Conservation (phyloP, 192 early-diverging fungal genomes). For the Gamsiella multidivaricata region DNA sequence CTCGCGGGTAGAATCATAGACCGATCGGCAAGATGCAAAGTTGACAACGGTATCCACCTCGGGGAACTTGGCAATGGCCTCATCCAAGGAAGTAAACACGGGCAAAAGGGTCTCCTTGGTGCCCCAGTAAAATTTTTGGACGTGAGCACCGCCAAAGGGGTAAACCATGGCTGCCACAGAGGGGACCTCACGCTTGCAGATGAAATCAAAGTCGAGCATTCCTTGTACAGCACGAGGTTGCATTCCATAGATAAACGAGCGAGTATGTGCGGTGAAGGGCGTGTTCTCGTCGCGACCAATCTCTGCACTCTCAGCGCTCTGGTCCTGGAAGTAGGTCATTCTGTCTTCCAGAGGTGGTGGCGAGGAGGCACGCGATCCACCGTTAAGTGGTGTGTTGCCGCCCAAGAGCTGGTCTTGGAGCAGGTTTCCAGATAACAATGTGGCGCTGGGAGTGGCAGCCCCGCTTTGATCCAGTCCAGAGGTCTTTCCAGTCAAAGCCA, state of each 20-base stretch:
- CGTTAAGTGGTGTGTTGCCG: slow-evolving; percentile 42
- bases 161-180: slow-evolving; percentile 99
- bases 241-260: slow-evolving; percentile 98
- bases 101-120: slow-evolving; percentile 96
- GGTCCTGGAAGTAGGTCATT: slow-evolving; percentile 61
- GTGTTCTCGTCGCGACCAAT: slow-evolving; percentile 67
- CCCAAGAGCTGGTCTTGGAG: slow-evolving; percentile 71
- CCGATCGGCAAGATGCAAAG: slow-evolving; percentile 97
- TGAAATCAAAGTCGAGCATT: slow-evolving; percentile 99
- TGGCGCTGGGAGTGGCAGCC: slow-evolving; percentile 52
- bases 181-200: slow-evolving; percentile 92
- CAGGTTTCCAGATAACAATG: slow-evolving; percentile 65
- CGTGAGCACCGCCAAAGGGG: slow-evolving; percentile 98
- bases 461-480: slow-evolving; percentile 59
- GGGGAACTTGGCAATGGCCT: slow-evolving; percentile 86
- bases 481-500: slow-evolving; percentile 83
- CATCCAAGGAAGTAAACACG: slow-evolving; percentile 89
- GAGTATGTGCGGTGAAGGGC: slow-evolving; percentile 85
- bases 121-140: slow-evolving; percentile 99
- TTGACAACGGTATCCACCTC: slow-evolving; percentile 96
- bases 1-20: slow-evolving; percentile 92
- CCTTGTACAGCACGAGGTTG: slow-evolving; percentile 99
- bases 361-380: slow-evolving; percentile 52
- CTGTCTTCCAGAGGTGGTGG: slow-evolving; percentile 60
- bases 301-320: slow-evolving; percentile 22